Conservation (phyloP, 2,329 filamentous ascomycete genomes). For the Xylaria sp. region DNA sequence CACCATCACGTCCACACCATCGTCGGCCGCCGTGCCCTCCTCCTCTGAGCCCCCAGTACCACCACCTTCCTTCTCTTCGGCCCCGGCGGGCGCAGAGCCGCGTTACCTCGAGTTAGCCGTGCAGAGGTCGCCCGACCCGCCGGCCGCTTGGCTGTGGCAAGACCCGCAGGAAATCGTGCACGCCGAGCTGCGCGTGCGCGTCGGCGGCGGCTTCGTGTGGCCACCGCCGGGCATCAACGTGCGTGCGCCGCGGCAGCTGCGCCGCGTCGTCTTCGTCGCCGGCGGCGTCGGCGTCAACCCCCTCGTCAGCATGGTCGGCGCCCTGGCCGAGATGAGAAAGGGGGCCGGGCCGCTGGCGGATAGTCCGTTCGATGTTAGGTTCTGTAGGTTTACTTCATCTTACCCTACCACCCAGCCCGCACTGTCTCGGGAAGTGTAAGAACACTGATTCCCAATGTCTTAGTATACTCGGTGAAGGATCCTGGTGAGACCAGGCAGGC, state of each 20-base stretch:
- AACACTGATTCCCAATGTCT: conserved; percentile 1
- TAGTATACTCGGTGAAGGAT: conserved; percentile 60
- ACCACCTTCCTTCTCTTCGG: conserved; percentile 27
- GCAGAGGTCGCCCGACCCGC: conserved; percentile 67
- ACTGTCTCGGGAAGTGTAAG: conserved; percentile 54
- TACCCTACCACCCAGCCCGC: conserved; percentile 34
- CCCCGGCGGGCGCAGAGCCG: not conserved
- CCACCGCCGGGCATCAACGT: conserved; percentile 60
- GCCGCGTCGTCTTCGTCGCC: conserved; percentile 72
- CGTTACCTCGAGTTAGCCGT: conserved; percentile 76
- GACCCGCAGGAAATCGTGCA: conserved; percentile 58
- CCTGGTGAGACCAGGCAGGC: conserved; percentile 28
- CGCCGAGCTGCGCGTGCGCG: conserved; percentile 63
- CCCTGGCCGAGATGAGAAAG: conserved; percentile 51
- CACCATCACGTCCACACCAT: conserved; percentile 80
- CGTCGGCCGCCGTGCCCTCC: conserved; percentile 44
- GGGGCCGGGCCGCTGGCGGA: too few species aligned
- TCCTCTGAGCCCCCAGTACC: too few species aligned
- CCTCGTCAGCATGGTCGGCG: conserved; percentile 71
- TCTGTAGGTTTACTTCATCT: conserved; percentile 37
- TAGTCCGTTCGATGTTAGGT: conserved; percentile 48
- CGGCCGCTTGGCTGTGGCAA: conserved; percentile 77
- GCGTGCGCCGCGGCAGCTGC: conserved; percentile 54
- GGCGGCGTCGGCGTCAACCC: conserved; percentile 86
- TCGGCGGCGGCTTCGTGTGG: conserved; percentile 82